Evolutionary conservation across 257 asterid species (phyloP).

Genomic region (Cinchona pubescens): DNA sequence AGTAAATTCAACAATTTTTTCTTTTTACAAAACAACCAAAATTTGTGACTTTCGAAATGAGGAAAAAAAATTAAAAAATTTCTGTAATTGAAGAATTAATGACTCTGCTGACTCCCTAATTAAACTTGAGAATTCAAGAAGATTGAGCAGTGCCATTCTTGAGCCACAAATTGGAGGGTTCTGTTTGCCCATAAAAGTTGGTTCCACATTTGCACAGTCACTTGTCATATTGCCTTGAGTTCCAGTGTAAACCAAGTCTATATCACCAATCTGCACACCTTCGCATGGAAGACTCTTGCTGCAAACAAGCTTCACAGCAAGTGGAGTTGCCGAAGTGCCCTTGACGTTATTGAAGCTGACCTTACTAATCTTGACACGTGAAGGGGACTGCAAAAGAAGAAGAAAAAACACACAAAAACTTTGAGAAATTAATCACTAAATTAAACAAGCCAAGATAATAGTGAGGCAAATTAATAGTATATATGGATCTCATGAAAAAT

Average conservation of each 20-base stretch:
- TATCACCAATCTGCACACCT: slow-evolving; percentile 34
- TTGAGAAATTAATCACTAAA: too few relatives aligned
- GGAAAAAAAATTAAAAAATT: not conserved
- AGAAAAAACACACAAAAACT: not conserved
- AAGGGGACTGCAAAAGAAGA: slow-evolving; percentile 13
- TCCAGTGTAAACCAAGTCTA: slow-evolving; percentile 40
- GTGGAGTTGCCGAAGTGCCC: slow-evolving; percentile 39
- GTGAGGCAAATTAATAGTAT: too few relatives aligned
- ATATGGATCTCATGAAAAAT: too few relatives aligned
- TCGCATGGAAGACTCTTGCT: slow-evolving; percentile 47
- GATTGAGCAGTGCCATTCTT: not conserved
- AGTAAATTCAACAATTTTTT: not conserved
- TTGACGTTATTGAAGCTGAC: slow-evolving; percentile 21
- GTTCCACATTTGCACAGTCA: slow-evolving; percentile 42
- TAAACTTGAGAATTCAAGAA: not conserved
- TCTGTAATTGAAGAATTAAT: not conserved
- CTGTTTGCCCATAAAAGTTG: slow-evolving; percentile 35
- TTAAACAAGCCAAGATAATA: too few relatives aligned
- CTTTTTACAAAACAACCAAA: not conserved
- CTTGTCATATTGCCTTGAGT: slow-evolving; percentile 27
- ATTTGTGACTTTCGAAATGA: not conserved
- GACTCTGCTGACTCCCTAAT: not conserved
- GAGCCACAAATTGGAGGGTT: slow-evolving; percentile 32
- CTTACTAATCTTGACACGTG: slow-evolving; percentile 23
- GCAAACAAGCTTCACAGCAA: slow-evolving; percentile 32